A percentile compares a stretch with the other conserved stretches of the same genome.
Conservation (phyloP, 2,329 filamentous ascomycete genomes). For the Sporothrix brunneoviolacea region DNA sequence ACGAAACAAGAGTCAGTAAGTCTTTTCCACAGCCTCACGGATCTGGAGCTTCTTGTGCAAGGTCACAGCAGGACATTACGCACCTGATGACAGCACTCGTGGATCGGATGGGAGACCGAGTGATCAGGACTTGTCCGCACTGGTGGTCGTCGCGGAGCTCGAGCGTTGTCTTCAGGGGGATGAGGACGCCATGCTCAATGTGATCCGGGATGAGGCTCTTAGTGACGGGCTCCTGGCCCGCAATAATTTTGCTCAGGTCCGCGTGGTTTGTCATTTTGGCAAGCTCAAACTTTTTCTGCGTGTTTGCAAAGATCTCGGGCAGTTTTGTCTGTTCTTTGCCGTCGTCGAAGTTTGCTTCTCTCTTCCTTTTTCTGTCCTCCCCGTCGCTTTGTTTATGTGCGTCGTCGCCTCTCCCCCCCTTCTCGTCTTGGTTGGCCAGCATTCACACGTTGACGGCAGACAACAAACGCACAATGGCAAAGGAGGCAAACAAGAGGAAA, state of each 20-base stretch:
- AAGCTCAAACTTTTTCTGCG: slow-evolving; percentile 10
- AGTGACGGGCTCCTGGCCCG: slow-evolving; percentile 27
- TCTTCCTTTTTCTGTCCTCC: slow-evolving; percentile 14
- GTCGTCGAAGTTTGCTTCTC: not conserved
- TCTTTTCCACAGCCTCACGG: too few relatives aligned
- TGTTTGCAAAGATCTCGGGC: not conserved
- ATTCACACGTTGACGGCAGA: slow-evolving; percentile 9
- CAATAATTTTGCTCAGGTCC: slow-evolving; percentile 19
- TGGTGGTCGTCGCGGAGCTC: slow-evolving; percentile 55
- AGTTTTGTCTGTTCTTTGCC: not conserved
- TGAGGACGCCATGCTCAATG: slow-evolving; percentile 43
- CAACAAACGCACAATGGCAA: not conserved
- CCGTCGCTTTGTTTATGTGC: slow-evolving; percentile 5
- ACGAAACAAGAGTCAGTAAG: not conserved
- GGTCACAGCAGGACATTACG: slow-evolving; percentile 33
- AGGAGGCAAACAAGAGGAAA: not conserved
- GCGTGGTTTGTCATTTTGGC: slow-evolving; percentile 18
- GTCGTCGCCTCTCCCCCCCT: slow-evolving; percentile 13
- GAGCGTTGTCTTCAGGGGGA: slow-evolving; percentile 58
- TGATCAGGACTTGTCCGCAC: slow-evolving; percentile 60
- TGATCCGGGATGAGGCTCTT: slow-evolving; percentile 28
- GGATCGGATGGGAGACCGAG: slow-evolving; percentile 63
- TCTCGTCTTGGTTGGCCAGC: slow-evolving; percentile 3
- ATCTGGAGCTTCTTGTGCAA: too few relatives aligned
- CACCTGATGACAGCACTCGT: slow-evolving; percentile 69